These are phyloP conservation scores for Pythium phragmiticola DNA, from an alignment of 352 stramenopile genomes.

Conservation along the genomic window DNA sequence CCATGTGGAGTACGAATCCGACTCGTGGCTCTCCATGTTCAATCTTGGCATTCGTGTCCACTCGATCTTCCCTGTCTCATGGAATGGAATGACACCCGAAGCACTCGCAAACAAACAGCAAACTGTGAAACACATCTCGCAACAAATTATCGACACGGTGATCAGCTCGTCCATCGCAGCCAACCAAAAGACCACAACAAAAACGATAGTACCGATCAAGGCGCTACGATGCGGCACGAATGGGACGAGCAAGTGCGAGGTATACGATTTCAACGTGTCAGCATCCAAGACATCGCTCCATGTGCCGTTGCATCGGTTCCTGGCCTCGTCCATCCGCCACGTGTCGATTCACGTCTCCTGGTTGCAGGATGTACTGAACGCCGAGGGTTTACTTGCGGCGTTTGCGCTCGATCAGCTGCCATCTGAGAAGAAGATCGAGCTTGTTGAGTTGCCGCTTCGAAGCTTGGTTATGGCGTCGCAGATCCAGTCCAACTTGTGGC, in stretches of 20 bases:
- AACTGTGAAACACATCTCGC: conserved; percentile 48
- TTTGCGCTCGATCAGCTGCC: conserved; percentile 63
- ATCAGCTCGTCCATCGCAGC: conserved; percentile 44
- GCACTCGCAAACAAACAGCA: conserved; percentile 34
- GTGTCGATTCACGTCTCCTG: conserved; percentile 57
- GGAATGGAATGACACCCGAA: conserved; percentile 58
- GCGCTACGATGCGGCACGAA: conserved; percentile 19
- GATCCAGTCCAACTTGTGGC: conserved; percentile 87
- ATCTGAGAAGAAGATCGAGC: conserved; percentile 46
- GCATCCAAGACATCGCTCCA: conserved; percentile 67
- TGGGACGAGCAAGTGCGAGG: neutral
- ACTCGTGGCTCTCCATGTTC: conserved; percentile 88
- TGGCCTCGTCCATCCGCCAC: conserved; percentile 69
- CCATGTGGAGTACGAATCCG: conserved; percentile 88
- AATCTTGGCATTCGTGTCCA: conserved; percentile 87
- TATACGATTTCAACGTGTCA: conserved; percentile 72
- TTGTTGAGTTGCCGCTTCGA: conserved; percentile 78
- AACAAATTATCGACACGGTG: conserved; percentile 39
- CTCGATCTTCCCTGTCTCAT: conserved; percentile 78
- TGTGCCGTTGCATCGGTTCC: conserved; percentile 80
- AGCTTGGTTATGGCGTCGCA: conserved; percentile 85
- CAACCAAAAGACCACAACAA: conserved; percentile 55
- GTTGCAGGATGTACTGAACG: conserved; percentile 46
- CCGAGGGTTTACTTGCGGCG: conserved; percentile 42
- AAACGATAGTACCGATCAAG: conserved; percentile 40